phyloP scores from a whole-genome alignment of 1,284 basidiomycete species.

The Trichosporon sp. region DNA sequence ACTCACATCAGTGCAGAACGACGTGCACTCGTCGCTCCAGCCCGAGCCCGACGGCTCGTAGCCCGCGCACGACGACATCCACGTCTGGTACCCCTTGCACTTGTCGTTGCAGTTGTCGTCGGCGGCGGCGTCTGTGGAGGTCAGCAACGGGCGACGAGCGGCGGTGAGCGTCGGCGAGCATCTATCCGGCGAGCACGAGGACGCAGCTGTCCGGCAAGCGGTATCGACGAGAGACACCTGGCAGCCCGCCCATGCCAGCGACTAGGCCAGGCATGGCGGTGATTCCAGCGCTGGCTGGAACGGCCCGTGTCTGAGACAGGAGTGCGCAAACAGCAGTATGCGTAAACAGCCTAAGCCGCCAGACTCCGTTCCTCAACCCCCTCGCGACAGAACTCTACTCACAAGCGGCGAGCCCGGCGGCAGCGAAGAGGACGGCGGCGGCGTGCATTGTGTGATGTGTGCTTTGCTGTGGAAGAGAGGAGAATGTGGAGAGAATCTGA shows the following conservation, averaged over 20 bases:
- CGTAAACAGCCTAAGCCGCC: neutral
- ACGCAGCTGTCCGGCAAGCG: no score
- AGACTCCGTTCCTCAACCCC: neutral
- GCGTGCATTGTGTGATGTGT: neutral
- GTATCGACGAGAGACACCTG: no score
- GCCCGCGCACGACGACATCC: conserved; percentile 10
- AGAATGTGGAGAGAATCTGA: neutral
- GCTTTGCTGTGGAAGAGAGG: neutral
- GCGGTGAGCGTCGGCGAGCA: no score
- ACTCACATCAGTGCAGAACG: conserved; percentile 13
- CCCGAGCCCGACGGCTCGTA: conserved; percentile 9
- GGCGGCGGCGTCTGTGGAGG: neutral
- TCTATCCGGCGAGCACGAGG: no score
- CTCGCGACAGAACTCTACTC: neutral
- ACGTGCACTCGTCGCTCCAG: conserved; percentile 6
- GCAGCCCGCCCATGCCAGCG: no score
- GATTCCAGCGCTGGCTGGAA: no score
- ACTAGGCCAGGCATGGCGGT: no score
- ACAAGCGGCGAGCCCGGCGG: neutral
- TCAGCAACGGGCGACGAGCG: neutral
- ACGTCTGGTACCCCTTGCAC: conserved; percentile 9
- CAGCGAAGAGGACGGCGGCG: neutral
- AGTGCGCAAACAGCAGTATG: neutral
- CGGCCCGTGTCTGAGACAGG: neutral
- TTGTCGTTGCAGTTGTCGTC: conserved; percentile 9